phyloP scores from a whole-genome alignment of 2,329 filamentous ascomycete genomes.

The Penicillium sp. region DNA sequence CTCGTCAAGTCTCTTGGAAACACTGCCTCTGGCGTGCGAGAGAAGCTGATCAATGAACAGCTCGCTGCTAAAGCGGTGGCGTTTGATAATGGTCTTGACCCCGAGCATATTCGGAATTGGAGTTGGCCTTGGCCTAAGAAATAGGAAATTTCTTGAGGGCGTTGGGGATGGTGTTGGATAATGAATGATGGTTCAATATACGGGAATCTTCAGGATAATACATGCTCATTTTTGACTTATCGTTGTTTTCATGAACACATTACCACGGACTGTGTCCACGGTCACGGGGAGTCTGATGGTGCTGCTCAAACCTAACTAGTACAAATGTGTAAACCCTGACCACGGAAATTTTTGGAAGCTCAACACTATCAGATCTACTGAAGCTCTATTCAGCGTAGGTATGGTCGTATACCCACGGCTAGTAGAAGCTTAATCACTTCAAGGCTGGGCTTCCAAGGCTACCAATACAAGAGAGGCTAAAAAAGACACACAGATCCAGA shows the following conservation, averaged over 20 bases:
- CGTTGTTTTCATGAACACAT: background rate
- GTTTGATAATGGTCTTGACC: constrained; percentile 71
- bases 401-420: no score
- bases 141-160: background rate
- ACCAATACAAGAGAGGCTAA: no score
- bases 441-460: no score
- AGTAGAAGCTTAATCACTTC: no score
- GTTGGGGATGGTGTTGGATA: no score
- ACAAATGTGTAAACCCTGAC: no score
- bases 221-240: background rate
- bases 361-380: no score
- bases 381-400: no score
- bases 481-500: background rate
- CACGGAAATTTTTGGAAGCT: no score
- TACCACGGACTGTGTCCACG: background rate
- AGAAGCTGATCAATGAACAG: constrained; percentile 65
- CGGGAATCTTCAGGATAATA: background rate
- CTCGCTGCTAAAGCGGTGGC: constrained; percentile 65
- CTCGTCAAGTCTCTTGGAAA: constrained; percentile 64
- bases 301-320: no score
- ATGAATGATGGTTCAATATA: background rate
- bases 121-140: constrained; percentile 55
- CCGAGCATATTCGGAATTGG: constrained; percentile 66
- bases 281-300: no score
- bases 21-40: constrained; percentile 61